Evolutionary conservation across 2,329 filamentous ascomycete genomes (phyloP).

Genomic region (Aspergillus amoenus): DNA sequence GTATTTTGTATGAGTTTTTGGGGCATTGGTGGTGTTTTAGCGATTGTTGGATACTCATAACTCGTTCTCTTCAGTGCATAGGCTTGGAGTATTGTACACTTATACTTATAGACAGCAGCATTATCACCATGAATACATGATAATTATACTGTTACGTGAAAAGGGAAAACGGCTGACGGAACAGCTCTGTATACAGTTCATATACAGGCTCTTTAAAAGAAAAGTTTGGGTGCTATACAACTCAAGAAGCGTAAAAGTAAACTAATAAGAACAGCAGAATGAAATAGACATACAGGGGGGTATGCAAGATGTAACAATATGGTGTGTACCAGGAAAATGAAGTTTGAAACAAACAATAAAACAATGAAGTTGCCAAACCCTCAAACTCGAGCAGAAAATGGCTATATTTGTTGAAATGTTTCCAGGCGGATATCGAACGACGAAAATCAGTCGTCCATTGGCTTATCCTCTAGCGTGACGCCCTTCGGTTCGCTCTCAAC

Average conservation of each 20-base stretch:
- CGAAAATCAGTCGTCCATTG: slow-evolving; percentile 61
- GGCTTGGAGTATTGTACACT: neutral
- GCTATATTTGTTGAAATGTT: no score
- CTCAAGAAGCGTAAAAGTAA: slow-evolving; percentile 6
- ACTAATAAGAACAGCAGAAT: slow-evolving; percentile 7
- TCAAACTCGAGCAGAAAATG: neutral
- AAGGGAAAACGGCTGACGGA: neutral
- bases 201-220: neutral
- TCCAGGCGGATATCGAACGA: no score
- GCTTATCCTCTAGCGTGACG: slow-evolving; percentile 70
- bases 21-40: slow-evolving; percentile 5
- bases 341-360: slow-evolving; percentile 1
- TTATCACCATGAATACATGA: neutral
- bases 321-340: slow-evolving; percentile 13
- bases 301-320: slow-evolving; percentile 16
- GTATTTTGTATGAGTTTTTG: neutral
- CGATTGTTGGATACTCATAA: slow-evolving; percentile 1
- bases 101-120: neutral
- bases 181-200: slow-evolving; percentile 1
- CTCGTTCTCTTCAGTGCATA: neutral
- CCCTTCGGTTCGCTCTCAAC: slow-evolving; percentile 45
- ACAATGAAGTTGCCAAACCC: neutral
- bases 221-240: slow-evolving; percentile 9
- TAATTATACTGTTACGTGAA: neutral
- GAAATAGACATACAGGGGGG: slow-evolving; percentile 27